These are phyloP conservation scores for Solanum dulcamara DNA, from an alignment of 257 asterid genomes.

Conservation along the genomic window DNA sequence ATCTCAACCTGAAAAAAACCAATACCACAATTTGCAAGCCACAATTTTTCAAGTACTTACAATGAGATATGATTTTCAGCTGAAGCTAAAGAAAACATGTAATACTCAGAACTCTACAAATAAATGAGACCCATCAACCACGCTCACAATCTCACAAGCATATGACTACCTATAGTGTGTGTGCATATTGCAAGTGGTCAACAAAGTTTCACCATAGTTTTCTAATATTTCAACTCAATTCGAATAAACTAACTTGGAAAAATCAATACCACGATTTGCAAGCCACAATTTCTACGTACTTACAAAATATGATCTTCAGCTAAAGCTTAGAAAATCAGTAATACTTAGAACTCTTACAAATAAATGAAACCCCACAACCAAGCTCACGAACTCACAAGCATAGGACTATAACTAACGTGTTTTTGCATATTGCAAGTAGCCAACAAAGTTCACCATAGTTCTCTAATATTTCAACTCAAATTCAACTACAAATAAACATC, in stretches of 20 bases:
- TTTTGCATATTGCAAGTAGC: background rate
- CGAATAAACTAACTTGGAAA: background rate
- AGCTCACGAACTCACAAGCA: background rate
- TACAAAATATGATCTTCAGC: background rate
- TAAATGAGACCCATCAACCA: background rate
- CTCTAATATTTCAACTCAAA: background rate
- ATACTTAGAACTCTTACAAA: background rate
- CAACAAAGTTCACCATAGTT: background rate
- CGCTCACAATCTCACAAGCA: background rate
- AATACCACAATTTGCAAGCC: background rate
- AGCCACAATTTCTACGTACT: background rate
- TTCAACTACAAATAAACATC: background rate
- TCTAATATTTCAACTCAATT: background rate
- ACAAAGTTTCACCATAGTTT: background rate
- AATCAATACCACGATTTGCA: background rate
- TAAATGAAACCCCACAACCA: background rate
- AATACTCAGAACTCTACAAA: background rate
- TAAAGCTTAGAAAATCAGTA: background rate
- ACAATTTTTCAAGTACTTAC: background rate
- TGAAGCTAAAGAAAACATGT: background rate
- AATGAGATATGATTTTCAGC: background rate
- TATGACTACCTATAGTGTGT: background rate
- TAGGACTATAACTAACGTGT: background rate
- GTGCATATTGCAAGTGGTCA: background rate
- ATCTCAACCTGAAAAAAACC: slow-evolving; percentile 64